Base-by-base conservation (phyloP, 352 stramenopile species). In the Pythium volutum region DNA sequence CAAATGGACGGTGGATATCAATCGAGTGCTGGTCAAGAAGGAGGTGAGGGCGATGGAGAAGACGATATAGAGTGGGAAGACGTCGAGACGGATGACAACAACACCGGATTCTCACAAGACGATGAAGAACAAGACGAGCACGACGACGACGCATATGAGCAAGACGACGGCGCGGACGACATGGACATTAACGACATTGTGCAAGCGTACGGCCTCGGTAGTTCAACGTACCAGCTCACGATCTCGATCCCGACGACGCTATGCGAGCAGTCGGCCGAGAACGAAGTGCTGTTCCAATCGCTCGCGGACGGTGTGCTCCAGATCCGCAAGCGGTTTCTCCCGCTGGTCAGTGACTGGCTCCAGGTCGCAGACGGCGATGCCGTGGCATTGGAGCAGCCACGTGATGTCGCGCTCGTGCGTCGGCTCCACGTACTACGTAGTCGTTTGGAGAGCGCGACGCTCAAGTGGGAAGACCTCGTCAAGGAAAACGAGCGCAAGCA, bases 121-220 rank as follows among this genome's bases (percentile, higher is more conserved):
- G n/a, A n/a, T 36, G 25, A 65, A 16, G n/a, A n/a, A n/a, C n/a
- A n/a, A n/a, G 29, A 43, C 6, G 41, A 6, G 6, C 33, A 57
- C 0, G 51, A 64, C 41, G 33, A 62, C 4, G 20, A 64, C 16
- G 20, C 38, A 20, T 48, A 62, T 1, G 18, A 51, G 1, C 38
- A 69, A 14, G 45, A 56, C 8, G 43, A 59, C 3, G 39, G 38
- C 14, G 29, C 61, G 3, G 55, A 72, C 3, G 18, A 59, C 15
- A 85, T 92, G 76, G 80, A 92, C 59, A 88, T 90, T 22, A 90
- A 88, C 50, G 75, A 88, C 22, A 92, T 92, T 58, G 80, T 92
- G 29, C 71, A 86, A 36, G 75, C 77, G 16, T 92, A 92, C 55
- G 83, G 83, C 1, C 76, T 92, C 25, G 83, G 83, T 16, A 90